A percentile compares a stretch with the other conserved stretches of the same genome.
Conservation (phyloP, 257 asterid species). For the Solanum bukasovii region DNA sequence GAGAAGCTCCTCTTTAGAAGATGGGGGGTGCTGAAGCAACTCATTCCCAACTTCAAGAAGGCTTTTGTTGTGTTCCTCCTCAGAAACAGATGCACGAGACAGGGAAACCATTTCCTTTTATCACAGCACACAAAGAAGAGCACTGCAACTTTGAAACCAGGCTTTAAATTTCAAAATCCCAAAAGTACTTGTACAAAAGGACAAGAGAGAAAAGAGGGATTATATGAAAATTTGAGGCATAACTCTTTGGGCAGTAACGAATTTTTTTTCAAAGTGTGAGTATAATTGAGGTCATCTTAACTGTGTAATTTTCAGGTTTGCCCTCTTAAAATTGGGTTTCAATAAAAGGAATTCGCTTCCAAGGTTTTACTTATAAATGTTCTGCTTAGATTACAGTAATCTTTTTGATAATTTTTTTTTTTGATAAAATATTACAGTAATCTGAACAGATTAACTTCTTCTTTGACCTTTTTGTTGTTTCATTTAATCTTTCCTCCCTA, state of each 20-base stretch:
- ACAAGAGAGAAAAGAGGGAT: not conserved
- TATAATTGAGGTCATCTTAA: not conserved
- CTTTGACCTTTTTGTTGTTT: not conserved
- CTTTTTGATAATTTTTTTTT: not conserved
- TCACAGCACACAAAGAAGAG: not conserved
- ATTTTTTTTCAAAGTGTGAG: not conserved
- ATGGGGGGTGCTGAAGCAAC: not conserved
- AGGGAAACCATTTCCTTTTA: not conserved
- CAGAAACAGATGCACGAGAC: not conserved
- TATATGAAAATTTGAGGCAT: not conserved
- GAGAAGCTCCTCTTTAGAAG: slow-evolving; percentile 5
- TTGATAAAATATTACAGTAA: not conserved
- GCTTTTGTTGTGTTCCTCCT: not conserved
- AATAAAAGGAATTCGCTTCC: not conserved
- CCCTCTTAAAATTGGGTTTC: not conserved
- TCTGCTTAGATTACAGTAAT: not conserved
- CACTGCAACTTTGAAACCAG: not conserved
- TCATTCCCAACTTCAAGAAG: slow-evolving; percentile 1
- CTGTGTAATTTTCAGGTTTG: not conserved
- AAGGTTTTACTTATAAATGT: not conserved
- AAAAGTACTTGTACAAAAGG: not conserved
- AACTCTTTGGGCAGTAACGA: not conserved
- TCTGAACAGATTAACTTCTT: not conserved
- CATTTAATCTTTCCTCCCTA: not conserved
- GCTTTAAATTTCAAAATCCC: not conserved